Evolutionary conservation across 495 filamentous ascomycete species (phyloP), one percentile per base, ranked within the genome.

Genomic region (Xylaria venustula): DNA sequence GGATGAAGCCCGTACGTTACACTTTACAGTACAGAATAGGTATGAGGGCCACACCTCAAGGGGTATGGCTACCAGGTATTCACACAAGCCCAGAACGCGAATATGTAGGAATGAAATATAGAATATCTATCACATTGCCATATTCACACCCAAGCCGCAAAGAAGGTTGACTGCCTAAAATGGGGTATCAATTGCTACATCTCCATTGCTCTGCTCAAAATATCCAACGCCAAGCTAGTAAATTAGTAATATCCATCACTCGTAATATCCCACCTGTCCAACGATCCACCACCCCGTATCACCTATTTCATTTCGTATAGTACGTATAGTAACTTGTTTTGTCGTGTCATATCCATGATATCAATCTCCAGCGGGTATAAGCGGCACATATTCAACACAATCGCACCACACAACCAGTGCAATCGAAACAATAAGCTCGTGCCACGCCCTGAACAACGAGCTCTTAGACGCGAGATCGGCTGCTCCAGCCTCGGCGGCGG

Each of bases 401-500:
- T 6, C 25, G 8, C 34, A 52, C 17, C 19, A 42, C 14, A n/a
- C 3, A 1, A 25, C 7, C 3, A 5, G 23, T 30, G 32, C 22
- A 28, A 23, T 14, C 36, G n/a, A 15, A 7, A 53, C 2, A 5
- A 20, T 17, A 40, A 28, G 36, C 36, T 42, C 22, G 36, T 46
- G n/a, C n/a, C n/a, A n/a, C n/a, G n/a, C n/a, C n/a, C n/a, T n/a
- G n/a, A n/a, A n/a, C 46, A 32, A 9, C 46, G 17, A 22, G 50
- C 45, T 4, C 23, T 74, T 71, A 80, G 68, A 79, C 74, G 55
- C 70, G 77, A 45, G 73, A 76, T 32, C 75, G 47, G 44, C 59
- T 70, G 57, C 73, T 69, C 76, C 76, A 79, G 32, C 66, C 69
- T 50, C 79, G 77, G 51, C 76, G 75, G 19, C 60, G 66, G 52